phyloP scores from a whole-genome alignment of 805 yeast species.

The Zygosaccharomyces siamensis region DNA sequence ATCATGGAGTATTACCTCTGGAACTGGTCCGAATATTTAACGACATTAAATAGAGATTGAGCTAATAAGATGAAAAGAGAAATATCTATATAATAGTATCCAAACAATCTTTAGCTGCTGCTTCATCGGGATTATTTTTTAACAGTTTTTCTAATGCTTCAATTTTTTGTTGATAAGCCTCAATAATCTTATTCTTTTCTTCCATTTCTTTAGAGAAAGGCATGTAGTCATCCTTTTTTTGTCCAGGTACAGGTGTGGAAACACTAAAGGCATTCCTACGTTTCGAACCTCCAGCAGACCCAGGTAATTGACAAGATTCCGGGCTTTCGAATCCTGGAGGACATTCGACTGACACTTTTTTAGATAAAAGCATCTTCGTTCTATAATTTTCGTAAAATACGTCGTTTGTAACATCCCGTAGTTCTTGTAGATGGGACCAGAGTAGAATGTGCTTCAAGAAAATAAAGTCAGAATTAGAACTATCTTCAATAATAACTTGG shows the following conservation, averaged over 20 bases:
- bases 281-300: slow-evolving; percentile 2
- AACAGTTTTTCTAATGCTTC: slow-evolving; percentile 18
- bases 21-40: slow-evolving; percentile 2
- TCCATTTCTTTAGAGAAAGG: slow-evolving; percentile 15
- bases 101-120: neutral
- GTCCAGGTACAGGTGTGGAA: neutral
- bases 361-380: slow-evolving; percentile 56
- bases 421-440: slow-evolving; percentile 75
- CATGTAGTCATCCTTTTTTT: neutral
- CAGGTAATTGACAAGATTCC: neutral
- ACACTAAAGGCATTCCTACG: slow-evolving; percentile 11
- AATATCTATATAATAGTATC: neutral
- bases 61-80: neutral
- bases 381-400: slow-evolving; percentile 74
- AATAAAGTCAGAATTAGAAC: slow-evolving; percentile 63
- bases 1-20: slow-evolving; percentile 8
- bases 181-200: slow-evolving; percentile 24
- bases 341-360: slow-evolving; percentile 14
- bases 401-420: slow-evolving; percentile 75
- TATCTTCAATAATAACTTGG: slow-evolving; percentile 49
- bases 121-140: slow-evolving; percentile 1
- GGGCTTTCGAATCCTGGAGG: neutral
- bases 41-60: neutral
- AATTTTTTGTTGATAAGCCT: slow-evolving; percentile 24
- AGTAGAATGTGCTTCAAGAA: slow-evolving; percentile 65